These are phyloP conservation scores for Pseudogymnoascus sp. DNA, from an alignment of 2,329 filamentous ascomycete genomes.

Conservation along the genomic window DNA sequence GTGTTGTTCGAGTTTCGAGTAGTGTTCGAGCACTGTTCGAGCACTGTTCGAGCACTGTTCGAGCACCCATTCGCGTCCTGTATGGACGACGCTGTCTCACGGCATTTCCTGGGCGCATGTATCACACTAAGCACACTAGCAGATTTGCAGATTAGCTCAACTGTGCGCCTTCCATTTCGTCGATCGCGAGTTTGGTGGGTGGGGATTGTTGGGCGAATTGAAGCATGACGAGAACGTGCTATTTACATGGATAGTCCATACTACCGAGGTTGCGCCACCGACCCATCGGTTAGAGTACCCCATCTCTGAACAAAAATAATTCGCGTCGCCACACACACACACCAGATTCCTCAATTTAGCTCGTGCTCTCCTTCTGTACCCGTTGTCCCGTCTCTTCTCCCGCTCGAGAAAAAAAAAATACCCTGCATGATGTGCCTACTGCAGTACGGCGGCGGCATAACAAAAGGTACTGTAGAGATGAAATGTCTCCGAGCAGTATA, in stretches of 20 bases:
- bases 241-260: not conserved
- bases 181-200: conserved; percentile 2
- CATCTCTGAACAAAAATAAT: not conserved
- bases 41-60: not conserved
- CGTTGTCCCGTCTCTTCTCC: not conserved
- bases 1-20: not conserved
- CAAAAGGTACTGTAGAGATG: not conserved
- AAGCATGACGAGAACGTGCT: not conserved
- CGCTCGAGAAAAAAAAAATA: not conserved
- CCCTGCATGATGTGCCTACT: not conserved
- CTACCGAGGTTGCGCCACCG: conserved; percentile 1
- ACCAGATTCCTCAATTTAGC: not conserved
- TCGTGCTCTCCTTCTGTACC: not conserved
- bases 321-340: not conserved
- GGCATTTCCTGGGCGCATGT: not conserved
- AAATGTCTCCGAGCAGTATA: not conserved
- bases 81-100: not conserved
- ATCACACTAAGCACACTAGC: not conserved
- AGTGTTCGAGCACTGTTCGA: not conserved
- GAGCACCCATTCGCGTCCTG: no score
- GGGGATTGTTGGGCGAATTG: not conserved
- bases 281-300: not conserved
- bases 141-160: not conserved
- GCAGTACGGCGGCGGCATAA: not conserved
- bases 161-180: not conserved